Evolutionary conservation across 495 filamentous ascomycete genomes (phyloP), one percentile per base, ranked within the genome.

Genomic region (Penicillium ochrochloron): DNA sequence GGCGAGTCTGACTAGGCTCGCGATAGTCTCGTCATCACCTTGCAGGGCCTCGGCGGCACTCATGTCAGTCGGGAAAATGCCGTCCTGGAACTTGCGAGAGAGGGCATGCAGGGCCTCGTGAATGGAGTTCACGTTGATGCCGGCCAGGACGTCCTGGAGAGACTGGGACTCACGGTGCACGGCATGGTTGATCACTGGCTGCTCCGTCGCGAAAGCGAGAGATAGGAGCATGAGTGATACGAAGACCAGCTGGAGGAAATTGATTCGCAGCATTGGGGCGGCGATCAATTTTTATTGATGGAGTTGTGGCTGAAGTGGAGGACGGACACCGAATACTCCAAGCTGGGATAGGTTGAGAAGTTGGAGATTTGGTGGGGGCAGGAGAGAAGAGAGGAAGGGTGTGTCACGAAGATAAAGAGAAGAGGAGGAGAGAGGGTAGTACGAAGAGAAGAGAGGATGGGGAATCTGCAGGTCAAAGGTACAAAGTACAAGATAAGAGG

Each of bases 101-200:
- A 82, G 73, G 57, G 72, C 71, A 66, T 86, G 83, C 53, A 86
- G 74, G 51, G 78, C 81, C 59, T 78, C 76, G 70, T 86, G 84
- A 35, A 85, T 67, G 48, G 76, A 71, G 51, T 72, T 67, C 41
- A 75, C 76, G 51, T 80, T 68, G 60, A 78, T 75, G 57, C 76
- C 68, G 59, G 73, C 75, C n/a, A 78, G 71, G 2, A 80, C 67
- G n/a, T 77, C 73, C 57, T 77, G 71, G 63, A 82, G 72, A 60
- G 73, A 73, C 70, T 74, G 71, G 57, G 73, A 73, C 70, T 74
- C 69, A 70, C 70, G 65, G 41, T 61, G 64, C 52, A 66, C 62
- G 33, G 63, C 48, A 11, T 61, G 41, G 44, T 67, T 53, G 37
- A 63, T 27, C 15, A 61, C 31, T 41, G 60, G 54, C 46, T 68